phyloP scores from a whole-genome alignment of 352 stramenopile genomes.

The Pythium pyrilobum region DNA sequence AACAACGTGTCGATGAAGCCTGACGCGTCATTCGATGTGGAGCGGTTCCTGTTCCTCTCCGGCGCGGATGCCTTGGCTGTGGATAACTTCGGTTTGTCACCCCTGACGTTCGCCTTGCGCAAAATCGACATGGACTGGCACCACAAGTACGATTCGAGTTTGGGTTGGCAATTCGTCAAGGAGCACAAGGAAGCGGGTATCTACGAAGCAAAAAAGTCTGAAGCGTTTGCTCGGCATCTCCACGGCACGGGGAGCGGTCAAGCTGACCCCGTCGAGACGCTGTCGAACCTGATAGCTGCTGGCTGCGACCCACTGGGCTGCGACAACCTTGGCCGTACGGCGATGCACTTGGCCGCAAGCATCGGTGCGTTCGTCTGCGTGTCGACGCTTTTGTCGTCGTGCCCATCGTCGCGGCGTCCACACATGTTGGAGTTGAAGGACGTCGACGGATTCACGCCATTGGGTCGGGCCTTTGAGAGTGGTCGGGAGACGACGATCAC shows the following conservation, averaged over 20 bases:
- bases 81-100: constrained; percentile 48
- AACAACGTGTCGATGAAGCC: constrained; percentile 57
- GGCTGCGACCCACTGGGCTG: constrained; percentile 27
- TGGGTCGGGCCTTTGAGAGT: constrained; percentile 46
- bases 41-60: constrained; percentile 57
- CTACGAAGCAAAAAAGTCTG: constrained; percentile 40
- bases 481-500: constrained; percentile 64
- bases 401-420: neutral
- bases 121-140: constrained; percentile 73
- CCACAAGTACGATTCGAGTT: constrained; percentile 26
- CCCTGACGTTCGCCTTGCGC: constrained; percentile 60
- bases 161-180: constrained; percentile 7
- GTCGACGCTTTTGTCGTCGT: constrained; percentile 40
- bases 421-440: constrained; percentile 28
- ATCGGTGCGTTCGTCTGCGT: constrained; percentile 68
- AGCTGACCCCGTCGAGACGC: constrained; percentile 62
- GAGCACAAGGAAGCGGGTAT: constrained; percentile 14
- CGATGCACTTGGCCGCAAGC: constrained; percentile 53
- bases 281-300: constrained; percentile 54
- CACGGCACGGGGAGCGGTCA: constrained; percentile 25
- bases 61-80: constrained; percentile 39
- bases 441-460: constrained; percentile 35
- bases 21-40: constrained; percentile 66
- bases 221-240: constrained; percentile 23
- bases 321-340: constrained; percentile 43